Percentiles rank a stretch among this genome's conserved stretches.
These are phyloP conservation scores for Leishmania major DNA, from an alignment of 208 protist species.

Conservation along the genomic window DNA sequence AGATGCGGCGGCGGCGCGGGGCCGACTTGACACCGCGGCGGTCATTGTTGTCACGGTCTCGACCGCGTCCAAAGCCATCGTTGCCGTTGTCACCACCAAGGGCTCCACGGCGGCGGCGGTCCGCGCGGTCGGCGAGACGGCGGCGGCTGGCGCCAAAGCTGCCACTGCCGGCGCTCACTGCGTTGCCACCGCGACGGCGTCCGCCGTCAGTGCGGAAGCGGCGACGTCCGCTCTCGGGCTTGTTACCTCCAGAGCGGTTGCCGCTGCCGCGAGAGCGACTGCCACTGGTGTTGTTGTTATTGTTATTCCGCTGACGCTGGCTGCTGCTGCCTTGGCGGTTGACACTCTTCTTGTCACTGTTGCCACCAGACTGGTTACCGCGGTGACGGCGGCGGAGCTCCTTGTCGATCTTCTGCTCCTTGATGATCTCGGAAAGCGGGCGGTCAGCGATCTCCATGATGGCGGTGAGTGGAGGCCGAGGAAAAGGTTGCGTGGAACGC, in stretches of 20 bases:
- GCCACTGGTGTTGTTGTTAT: constrained; percentile 3
- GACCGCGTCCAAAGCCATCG: constrained; percentile 18
- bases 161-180: constrained; percentile 17
- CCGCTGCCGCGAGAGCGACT: constrained; percentile 6
- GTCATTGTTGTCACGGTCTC: constrained; percentile 28
- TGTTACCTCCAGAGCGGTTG: constrained; percentile 9
- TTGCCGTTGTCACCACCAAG: constrained; percentile 5
- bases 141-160: constrained; percentile 11
- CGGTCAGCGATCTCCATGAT: constrained; percentile 86
- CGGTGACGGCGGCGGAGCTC: constrained; percentile 57
- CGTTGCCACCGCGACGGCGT: constrained; percentile 18
- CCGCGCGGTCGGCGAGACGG: constrained; percentile 14
- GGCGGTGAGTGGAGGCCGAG: neutral
- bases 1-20: constrained; percentile 39
- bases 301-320: constrained; percentile 8
- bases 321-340: constrained; percentile 14
- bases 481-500: neutral
- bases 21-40: constrained; percentile 59
- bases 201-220: constrained; percentile 28
- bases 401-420: constrained; percentile 85
- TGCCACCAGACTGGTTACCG: constrained; percentile 21
- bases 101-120: constrained; percentile 9
- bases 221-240: constrained; percentile 18
- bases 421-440: constrained; percentile 85
- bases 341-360: constrained; percentile 17